These are phyloP conservation scores for Pythium brachiatum DNA, from an alignment of 352 stramenopile species.

Conservation along the genomic window DNA sequence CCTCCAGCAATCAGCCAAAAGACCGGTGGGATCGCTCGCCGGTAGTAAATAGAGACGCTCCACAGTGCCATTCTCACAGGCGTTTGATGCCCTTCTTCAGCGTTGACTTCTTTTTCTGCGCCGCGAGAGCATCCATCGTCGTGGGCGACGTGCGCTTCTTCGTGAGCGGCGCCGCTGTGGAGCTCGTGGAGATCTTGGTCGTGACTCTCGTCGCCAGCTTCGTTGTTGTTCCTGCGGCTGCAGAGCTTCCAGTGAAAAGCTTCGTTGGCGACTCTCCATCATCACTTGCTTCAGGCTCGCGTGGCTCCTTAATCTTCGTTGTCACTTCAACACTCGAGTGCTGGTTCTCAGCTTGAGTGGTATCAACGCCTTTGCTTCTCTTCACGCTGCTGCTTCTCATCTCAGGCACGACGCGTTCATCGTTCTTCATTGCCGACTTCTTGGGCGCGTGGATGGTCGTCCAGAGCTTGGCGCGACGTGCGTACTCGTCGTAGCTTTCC, in stretches of 20 bases:
- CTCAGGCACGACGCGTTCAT: constrained; percentile 21
- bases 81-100: constrained; percentile 77
- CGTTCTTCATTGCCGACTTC: constrained; percentile 21
- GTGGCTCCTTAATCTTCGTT: constrained; percentile 3
- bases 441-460: constrained; percentile 89
- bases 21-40: neutral
- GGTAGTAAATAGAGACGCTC: constrained; percentile 11
- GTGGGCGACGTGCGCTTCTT: constrained; percentile 50
- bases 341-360: neutral
- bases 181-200: constrained; percentile 11
- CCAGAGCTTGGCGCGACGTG: constrained; percentile 84
- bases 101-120: constrained; percentile 63
- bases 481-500: constrained; percentile 98
- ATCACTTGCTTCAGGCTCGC: constrained; percentile 7
- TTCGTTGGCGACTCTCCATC: neutral
- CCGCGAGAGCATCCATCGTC: constrained; percentile 32
- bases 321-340: neutral
- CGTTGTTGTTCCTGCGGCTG: neutral
- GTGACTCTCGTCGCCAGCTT: neutral
- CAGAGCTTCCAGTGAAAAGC: neutral
- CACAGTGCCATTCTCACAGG: constrained; percentile 28
- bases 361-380: neutral
- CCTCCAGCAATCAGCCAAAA: neutral
- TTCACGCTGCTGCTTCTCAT: constrained; percentile 17
- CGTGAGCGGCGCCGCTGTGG: constrained; percentile 11